These are phyloP conservation scores for Cadophora sp. DNA, from an alignment of 2,329 filamentous ascomycete species.

Conservation along the genomic window DNA sequence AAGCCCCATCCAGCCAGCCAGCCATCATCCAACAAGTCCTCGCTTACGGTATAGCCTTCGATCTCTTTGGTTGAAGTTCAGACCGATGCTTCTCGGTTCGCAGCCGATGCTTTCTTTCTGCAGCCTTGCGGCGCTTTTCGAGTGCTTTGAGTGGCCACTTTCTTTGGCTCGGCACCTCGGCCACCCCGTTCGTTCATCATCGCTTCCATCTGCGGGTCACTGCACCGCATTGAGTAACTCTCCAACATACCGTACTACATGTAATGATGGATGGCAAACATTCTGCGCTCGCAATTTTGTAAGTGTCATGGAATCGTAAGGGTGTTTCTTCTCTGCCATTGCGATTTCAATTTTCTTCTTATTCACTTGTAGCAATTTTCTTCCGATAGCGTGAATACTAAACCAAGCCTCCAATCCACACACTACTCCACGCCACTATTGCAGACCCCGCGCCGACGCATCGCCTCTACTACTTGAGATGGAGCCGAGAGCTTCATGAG, in stretches of 20 bases:
- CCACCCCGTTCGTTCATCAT: neutral
- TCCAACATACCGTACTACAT: neutral
- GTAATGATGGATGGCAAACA: neutral
- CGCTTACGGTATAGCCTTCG: neutral
- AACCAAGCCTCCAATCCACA: neutral
- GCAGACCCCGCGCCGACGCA: neutral
- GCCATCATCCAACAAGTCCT: neutral
- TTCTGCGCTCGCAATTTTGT: neutral
- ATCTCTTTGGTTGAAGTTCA: constrained; percentile 12
- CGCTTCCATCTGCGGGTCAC: neutral
- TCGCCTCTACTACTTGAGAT: neutral
- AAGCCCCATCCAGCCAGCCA: neutral
- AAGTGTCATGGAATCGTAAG: neutral
- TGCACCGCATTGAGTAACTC: neutral
- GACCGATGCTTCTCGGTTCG: constrained; percentile 12
- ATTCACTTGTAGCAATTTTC: neutral
- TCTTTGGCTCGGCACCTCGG: neutral
- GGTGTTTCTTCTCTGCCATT: neutral
- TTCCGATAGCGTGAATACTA: neutral
- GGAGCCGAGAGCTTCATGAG: constrained; percentile 7
- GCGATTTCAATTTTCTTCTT: constrained; percentile 2
- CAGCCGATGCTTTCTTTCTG: constrained; percentile 8
- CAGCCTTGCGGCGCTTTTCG: neutral
- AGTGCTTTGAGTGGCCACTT: constrained; percentile 4
- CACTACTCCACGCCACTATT: neutral